Evolutionary conservation across 2,329 filamentous ascomycete genomes (phyloP).

Genomic region (Hymenoscyphus scutula): DNA sequence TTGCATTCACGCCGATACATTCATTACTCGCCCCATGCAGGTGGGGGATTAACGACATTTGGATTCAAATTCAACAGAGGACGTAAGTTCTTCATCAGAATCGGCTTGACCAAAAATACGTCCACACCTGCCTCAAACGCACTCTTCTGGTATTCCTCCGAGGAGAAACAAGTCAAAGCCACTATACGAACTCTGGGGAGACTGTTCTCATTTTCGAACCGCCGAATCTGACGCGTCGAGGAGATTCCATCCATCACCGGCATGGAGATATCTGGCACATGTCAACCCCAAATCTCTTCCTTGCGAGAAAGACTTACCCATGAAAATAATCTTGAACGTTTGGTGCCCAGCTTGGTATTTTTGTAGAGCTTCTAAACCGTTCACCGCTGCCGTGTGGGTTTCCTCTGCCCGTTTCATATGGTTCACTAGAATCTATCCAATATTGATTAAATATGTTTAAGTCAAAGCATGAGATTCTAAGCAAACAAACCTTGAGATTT

Average conservation of each 20-base stretch:
- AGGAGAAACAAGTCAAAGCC: conserved; percentile 50
- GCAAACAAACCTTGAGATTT: conserved; percentile 35
- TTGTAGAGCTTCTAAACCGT: conserved; percentile 48
- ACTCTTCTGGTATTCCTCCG: conserved; percentile 45
- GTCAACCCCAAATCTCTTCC: not conserved
- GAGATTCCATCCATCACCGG: conserved; percentile 51
- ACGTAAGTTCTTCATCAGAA: conserved; percentile 32
- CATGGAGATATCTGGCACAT: conserved; percentile 49
- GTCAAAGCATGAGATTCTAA: no score
- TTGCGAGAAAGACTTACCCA: conserved; percentile 28
- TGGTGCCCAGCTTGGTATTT: conserved; percentile 22
- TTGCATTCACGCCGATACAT: no score
- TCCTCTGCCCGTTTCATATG: conserved; percentile 27
- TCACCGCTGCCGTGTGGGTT: conserved; percentile 38
- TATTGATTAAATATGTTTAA: not conserved
- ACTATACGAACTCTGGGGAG: conserved; percentile 45
- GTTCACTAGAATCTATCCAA: conserved; percentile 24
- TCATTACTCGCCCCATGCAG: not conserved
- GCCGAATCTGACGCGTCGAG: conserved; percentile 47
- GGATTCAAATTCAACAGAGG: conserved; percentile 23
- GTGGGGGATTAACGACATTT: not conserved
- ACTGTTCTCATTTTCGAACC: conserved; percentile 43
- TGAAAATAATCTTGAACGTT: conserved; percentile 34
- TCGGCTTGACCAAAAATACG: conserved; percentile 51
- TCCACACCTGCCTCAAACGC: conserved; percentile 51